A percentile compares a stretch with the other conserved stretches of the same genome.
These are phyloP conservation scores for Mycena olivaceomarginata DNA, from an alignment of 768 basidiomycete genomes.

Conservation along the genomic window DNA sequence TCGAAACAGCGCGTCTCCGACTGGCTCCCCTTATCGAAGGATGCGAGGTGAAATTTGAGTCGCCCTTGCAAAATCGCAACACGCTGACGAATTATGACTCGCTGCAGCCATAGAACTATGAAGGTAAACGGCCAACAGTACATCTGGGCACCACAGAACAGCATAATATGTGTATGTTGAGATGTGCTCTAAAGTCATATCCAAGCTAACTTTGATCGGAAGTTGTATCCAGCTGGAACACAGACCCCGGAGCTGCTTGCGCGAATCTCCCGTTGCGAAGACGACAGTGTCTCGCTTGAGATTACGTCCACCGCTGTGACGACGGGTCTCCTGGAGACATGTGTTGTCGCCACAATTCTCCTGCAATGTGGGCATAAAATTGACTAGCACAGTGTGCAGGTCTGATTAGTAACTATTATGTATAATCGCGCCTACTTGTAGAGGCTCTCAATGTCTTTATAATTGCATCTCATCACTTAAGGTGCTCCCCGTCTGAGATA, in stretches of 20 bases:
- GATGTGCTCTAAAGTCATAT: not conserved
- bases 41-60: slow-evolving; percentile 51
- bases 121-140: slow-evolving; percentile 55
- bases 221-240: slow-evolving; percentile 58
- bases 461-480: not conserved
- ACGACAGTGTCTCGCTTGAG: slow-evolving; percentile 59
- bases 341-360: slow-evolving; percentile 61
- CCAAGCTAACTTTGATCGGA: not conserved
- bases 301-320: slow-evolving; percentile 61
- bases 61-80: not conserved
- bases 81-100: slow-evolving; percentile 30
- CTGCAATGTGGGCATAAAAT: slow-evolving; percentile 63
- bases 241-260: slow-evolving; percentile 50
- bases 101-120: slow-evolving; percentile 55
- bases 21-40: slow-evolving; percentile 61
- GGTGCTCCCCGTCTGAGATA: too few relatives aligned
- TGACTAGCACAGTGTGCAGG: slow-evolving; percentile 48
- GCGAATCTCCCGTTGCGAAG: slow-evolving; percentile 45
- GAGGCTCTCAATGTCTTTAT: not conserved
- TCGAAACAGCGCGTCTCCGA: slow-evolving; percentile 54
- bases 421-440: not conserved
- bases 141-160: slow-evolving; percentile 57
- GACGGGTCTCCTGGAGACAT: slow-evolving; percentile 59
- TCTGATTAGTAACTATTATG: not conserved
- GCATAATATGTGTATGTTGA: slow-evolving; percentile 54